Base-by-base conservation (phyloP, 352 stramenopile genomes). In the Achlya hypogyna region DNA sequence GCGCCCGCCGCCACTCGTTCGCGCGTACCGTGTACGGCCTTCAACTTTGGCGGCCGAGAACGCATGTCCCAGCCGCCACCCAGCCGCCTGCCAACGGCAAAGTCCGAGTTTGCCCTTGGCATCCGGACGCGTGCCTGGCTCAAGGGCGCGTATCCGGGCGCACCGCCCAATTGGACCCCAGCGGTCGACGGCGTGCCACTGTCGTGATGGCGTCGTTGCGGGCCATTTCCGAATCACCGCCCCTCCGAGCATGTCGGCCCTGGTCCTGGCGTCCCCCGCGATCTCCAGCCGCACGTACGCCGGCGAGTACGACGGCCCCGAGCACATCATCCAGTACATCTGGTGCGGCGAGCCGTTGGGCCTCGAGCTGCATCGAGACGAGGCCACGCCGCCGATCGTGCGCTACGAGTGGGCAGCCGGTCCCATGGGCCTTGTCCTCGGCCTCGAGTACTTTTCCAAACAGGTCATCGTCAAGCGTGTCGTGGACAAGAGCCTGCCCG, bases 321-420 rank as follows among this genome's bases (percentile, higher is more conserved):
- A 49, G 27, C 38, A 49, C 20, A 67, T 67, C 51, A 67, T 67
- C 35, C 38, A 67, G 60, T 67, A 67, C 60, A 67, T 67, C 43
- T 67, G 60, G 60, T 67, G 60, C 51, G 60, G 60, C 25, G 60
- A 67, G 18, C 45, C 14, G 32, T 22, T 67, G 6, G 60, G 60
- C 29, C 34, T 67, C 3, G 27, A 67, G 60, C 60, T 67, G 20
- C 28, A 14, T 5, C 60, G 60, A 12, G 38, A 25, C 14, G 59
- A 58, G 9, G 27, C 43, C 6, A 59, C 23, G 28, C n/a, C 60
- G 34, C 25, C 49, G 25, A 9, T 56, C 25, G 28, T 67, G 32
- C 28, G n/a, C 5, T 23, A 67, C 47, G 43, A 28, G 27, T 67
- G 60, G 60, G 20, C 1, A 5, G 23, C 28, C 20, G 60, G 60